These are phyloP conservation scores for Curvularia verruculosa DNA, from an alignment of 2,329 filamentous ascomycete species.

Conservation along the genomic window DNA sequence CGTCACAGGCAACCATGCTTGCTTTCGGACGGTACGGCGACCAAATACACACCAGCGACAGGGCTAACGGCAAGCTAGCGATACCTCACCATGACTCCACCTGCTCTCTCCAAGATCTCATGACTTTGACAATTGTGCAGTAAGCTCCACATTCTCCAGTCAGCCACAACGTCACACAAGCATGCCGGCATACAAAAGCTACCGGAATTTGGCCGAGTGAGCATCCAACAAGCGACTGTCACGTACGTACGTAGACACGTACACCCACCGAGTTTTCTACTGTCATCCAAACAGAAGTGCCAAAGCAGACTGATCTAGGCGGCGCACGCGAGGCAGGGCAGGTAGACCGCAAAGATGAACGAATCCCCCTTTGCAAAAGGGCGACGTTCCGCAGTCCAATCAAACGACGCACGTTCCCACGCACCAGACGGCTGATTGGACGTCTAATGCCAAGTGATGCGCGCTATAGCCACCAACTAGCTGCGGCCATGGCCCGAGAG, in stretches of 20 bases:
- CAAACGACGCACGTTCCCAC: constrained; percentile 24
- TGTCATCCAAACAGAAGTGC: background rate
- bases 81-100: constrained; percentile 22
- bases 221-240: constrained; percentile 13
- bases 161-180: constrained; percentile 11
- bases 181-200: background rate
- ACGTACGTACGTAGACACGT: background rate
- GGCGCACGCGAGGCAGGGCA: constrained; percentile 19
- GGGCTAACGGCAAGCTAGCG: constrained; percentile 13
- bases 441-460: constrained; percentile 14
- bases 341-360: constrained; percentile 9
- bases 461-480: constrained; percentile 10
- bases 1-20: constrained; percentile 16
- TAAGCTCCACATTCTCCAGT: background rate
- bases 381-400: constrained; percentile 21
- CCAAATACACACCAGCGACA: constrained; percentile 8
- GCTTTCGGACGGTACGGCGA: constrained; percentile 12
- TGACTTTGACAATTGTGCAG: constrained; percentile 9
- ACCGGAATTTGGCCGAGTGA: constrained; percentile 13
- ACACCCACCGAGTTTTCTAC: background rate
- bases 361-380: background rate
- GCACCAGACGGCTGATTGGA: constrained; percentile 19
- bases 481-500: constrained; percentile 19
- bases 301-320: constrained; percentile 11
- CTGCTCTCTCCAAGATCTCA: constrained; percentile 16